Evolutionary conservation across 1,284 basidiomycete species (phyloP).

Genomic region (Microbotryum saponariae): DNA sequence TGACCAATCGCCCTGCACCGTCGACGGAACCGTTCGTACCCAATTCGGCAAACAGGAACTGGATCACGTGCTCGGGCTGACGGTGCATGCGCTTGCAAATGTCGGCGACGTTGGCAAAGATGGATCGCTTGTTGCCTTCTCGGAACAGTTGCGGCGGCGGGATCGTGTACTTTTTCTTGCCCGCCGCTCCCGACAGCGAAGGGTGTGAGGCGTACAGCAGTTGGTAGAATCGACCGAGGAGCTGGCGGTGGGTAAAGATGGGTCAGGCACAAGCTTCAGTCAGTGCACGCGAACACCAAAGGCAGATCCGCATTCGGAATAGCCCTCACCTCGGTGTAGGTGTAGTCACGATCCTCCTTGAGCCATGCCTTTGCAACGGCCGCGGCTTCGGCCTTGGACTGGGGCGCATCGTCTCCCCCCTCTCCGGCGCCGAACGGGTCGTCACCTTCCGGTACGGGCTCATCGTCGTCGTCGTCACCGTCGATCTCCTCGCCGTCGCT

Average conservation of each 20-base stretch:
- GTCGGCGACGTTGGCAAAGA: constrained; percentile 93
- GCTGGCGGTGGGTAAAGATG: constrained; percentile 47
- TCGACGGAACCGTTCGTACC: constrained; percentile 96
- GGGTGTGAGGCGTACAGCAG: constrained; percentile 92
- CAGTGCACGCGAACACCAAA: background rate
- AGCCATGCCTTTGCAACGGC: constrained; percentile 71
- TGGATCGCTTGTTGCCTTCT: constrained; percentile 92
- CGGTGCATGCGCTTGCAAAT: constrained; percentile 99
- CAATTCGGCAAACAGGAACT: constrained; percentile 96
- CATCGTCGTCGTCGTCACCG: constrained; percentile 55
- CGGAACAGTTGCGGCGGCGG: constrained; percentile 90
- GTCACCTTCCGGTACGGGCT: constrained; percentile 48
- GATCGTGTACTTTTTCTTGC: constrained; percentile 86
- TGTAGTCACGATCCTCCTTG: constrained; percentile 78
- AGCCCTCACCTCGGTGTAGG: constrained; percentile 70
- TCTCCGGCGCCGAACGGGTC: constrained; percentile 46
- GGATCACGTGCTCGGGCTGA: constrained; percentile 97
- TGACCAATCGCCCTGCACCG: constrained; percentile 83
- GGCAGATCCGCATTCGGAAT: background rate
- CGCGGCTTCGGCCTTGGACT: constrained; percentile 48
- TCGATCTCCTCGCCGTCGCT: constrained; percentile 43
- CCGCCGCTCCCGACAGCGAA: constrained; percentile 60
- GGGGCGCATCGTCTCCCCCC: constrained; percentile 61
- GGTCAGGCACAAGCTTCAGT: constrained; percentile 1
- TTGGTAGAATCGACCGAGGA: constrained; percentile 85